These are phyloP conservation scores for Pinus tabuliformis DNA, from an alignment of 75 land plant genomes.

Conservation along the genomic window DNA sequence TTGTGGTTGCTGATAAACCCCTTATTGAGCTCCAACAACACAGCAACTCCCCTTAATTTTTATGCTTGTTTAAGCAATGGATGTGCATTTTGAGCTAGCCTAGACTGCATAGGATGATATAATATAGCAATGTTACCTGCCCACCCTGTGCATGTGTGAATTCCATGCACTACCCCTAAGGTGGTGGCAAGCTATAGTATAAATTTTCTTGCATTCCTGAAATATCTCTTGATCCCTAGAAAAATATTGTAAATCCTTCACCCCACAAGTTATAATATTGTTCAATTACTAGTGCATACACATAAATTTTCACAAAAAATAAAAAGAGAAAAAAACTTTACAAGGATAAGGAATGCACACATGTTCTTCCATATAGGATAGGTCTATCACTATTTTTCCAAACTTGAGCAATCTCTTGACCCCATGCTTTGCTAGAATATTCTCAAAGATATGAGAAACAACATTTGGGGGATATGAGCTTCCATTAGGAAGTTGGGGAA, in stretches of 20 bases:
- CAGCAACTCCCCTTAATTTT: slow-evolving; percentile 58
- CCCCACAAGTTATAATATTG: slow-evolving; percentile 34
- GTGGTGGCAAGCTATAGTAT: slow-evolving; percentile 56
- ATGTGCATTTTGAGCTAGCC: slow-evolving; percentile 59
- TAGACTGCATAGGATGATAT: slow-evolving; percentile 67
- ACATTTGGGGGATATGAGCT: slow-evolving; percentile 31
- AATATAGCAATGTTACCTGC: slow-evolving; percentile 53
- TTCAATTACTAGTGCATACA: neutral
- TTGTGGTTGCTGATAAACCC: slow-evolving; percentile 81
- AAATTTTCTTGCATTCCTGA: slow-evolving; percentile 56
- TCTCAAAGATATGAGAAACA: neutral
- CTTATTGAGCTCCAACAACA: slow-evolving; percentile 54
- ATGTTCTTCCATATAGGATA: slow-evolving; percentile 27
- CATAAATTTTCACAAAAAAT: neutral
- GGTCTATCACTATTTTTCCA: too few species aligned
- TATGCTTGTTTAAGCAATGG: slow-evolving; percentile 84
- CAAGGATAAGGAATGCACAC: slow-evolving; percentile 22
- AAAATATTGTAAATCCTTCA: slow-evolving; percentile 80
- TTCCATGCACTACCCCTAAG: slow-evolving; percentile 68
- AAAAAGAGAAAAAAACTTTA: neutral
- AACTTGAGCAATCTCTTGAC: too few species aligned
- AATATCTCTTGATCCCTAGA: slow-evolving; percentile 62
- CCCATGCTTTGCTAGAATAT: too few species aligned
- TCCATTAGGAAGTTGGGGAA: slow-evolving; percentile 70
- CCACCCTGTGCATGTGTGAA: slow-evolving; percentile 69